These are phyloP conservation scores for Fomitopsis schrenkii DNA, from an alignment of 1,284 basidiomycete species.

Conservation along the genomic window DNA sequence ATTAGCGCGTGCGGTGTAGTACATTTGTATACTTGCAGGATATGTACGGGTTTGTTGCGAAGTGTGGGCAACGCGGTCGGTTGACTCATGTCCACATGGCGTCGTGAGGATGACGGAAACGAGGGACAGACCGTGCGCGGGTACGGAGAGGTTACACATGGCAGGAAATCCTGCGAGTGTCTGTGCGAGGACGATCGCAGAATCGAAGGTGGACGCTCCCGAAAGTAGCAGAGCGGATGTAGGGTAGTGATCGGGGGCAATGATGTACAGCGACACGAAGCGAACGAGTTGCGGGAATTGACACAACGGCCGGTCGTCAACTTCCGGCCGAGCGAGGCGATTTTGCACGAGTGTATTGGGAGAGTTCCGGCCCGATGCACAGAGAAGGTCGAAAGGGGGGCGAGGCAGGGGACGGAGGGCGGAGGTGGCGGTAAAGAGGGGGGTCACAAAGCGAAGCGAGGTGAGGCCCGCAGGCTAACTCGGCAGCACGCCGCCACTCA, in stretches of 20 bases:
- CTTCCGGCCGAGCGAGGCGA: neutral
- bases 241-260: neutral
- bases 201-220: too few species aligned
- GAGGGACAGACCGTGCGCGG: neutral
- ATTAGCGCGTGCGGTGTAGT: neutral
- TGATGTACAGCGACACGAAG: neutral
- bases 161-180: too few species aligned
- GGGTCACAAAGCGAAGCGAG: neutral
- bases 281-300: neutral
- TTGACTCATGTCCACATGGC: too few species aligned
- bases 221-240: neutral
- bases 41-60: neutral
- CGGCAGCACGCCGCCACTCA: conserved; percentile 19
- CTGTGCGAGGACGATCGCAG: too few species aligned
- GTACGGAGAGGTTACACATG: neutral
- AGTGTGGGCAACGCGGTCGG: neutral
- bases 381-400: neutral
- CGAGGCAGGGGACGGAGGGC: too few species aligned
- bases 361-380: neutral
- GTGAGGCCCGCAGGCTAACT: too few species aligned
- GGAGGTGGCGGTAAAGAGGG: neutral
- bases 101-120: neutral
- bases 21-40: neutral
- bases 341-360: neutral
- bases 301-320: neutral